Evolutionary conservation across 306 rosid species (phyloP), one percentile per base, ranked within the genome.

Genomic region (Lathyrus aphaca): DNA sequence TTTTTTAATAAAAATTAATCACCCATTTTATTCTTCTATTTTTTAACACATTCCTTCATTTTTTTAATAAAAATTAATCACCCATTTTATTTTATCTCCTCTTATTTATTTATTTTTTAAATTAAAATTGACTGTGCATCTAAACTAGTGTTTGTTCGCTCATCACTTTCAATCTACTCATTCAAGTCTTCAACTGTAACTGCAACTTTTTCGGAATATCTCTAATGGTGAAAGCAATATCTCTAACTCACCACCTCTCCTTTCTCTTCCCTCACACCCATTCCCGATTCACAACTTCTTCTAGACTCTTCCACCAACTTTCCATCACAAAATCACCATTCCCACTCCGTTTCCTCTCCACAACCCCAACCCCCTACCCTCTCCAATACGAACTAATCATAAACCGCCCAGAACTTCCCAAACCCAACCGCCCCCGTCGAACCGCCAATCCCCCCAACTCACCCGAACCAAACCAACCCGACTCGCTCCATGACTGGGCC

Each of bases 361-460:
- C 93, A 62, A 77, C 65, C 2, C 77, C 82, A 48, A 83, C 98
- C 6, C 87, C 73, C 0, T 93, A 79, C 75, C 98, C 98, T 3
- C 98, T 93, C 23, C 96, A 93, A 5, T 93, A 93, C 80, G 97
- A 93, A n/a, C 46, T 90, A 66, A 88, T 90, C 49, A 71, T 93
- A 83, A 83, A 64, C 76, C 96, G 89, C 39, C 75, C 91, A 15
- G 73, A 78, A 9, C 77, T 68, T 38, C 71, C 79, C 35, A 80
- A 74, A 43, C 10, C 72, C 42, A 21, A 66, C 55, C 46, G 3
- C 4, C 85, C 60, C 64, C 86, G 79, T 19, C 83, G 66, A 66
- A 81, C 82, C 69, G 37, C 80, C 43, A 82, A 90, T 59, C 54
- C 54, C 9, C 13, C 13, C 2, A 10, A 59, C 37, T 45, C 83